phyloP scores from a whole-genome alignment of 768 basidiomycete species.

The Fistulinella prunicolor region DNA sequence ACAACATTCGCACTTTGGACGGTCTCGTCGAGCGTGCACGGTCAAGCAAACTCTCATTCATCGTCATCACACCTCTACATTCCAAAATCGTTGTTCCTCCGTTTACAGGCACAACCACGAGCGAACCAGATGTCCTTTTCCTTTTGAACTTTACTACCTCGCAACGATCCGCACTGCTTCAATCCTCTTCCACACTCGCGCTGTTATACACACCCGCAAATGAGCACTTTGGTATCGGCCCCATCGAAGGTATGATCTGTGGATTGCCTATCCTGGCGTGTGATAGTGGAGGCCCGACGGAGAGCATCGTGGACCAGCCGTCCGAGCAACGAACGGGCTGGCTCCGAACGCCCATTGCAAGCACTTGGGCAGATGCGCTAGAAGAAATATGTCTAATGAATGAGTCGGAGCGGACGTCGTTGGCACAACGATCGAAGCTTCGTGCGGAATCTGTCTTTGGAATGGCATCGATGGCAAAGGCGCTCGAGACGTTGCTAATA shows the following conservation, averaged over 20 bases:
- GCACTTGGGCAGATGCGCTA: constrained; percentile 71
- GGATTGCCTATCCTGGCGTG: constrained; percentile 89
- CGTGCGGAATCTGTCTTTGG: constrained; percentile 70
- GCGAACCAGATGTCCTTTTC: constrained; percentile 68
- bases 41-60: constrained; percentile 53
- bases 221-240: constrained; percentile 97
- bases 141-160: constrained; percentile 86
- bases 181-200: constrained; percentile 58
- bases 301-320: constrained; percentile 61
- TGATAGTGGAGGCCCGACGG: constrained; percentile 84
- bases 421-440: constrained; percentile 54
- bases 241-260: constrained; percentile 91
- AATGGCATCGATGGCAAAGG: constrained; percentile 68
- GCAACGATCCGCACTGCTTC: constrained; percentile 82
- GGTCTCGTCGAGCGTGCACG: constrained; percentile 59
- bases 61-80: constrained; percentile 49
- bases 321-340: constrained; percentile 65
- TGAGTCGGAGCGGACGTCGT: constrained; percentile 16
- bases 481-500: constrained; percentile 52
- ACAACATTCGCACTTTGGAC: constrained; percentile 73
- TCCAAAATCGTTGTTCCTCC: constrained; percentile 41
- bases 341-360: constrained; percentile 59
- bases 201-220: constrained; percentile 92
- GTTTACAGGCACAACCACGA: constrained; percentile 34
- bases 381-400: constrained; percentile 47